Conservation (phyloP, 352 stramenopile species). For the Pilasporangium apinafurcum region DNA sequence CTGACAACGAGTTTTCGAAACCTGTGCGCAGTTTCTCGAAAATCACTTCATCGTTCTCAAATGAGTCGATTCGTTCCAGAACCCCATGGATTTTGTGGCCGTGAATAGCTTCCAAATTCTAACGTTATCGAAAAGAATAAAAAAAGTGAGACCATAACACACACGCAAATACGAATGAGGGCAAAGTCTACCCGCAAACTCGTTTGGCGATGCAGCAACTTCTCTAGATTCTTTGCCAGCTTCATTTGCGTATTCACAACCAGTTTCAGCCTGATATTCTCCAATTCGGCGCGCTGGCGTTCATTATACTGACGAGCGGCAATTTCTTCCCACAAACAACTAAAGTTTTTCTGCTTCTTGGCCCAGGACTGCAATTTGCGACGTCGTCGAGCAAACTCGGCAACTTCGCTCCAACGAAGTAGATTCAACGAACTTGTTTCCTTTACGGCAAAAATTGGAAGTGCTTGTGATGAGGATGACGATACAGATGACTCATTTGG, state of each 20-base stretch:
- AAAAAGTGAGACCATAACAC: too few relatives aligned
- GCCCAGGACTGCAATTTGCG: too few relatives aligned
- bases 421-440: too few relatives aligned
- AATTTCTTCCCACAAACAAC: conserved; percentile 12
- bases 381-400: too few relatives aligned
- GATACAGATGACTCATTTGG: too few relatives aligned
- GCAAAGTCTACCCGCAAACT: conserved; percentile 10
- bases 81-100: conserved; percentile 7
- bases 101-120: too few relatives aligned
- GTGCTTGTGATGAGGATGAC: too few relatives aligned
- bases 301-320: conserved; percentile 4
- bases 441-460: too few relatives aligned
- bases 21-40: conserved; percentile 37
- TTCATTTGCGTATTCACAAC: conserved; percentile 5
- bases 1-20: conserved; percentile 28
- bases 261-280: conserved; percentile 11
- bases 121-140: too few relatives aligned
- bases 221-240: conserved; percentile 2
- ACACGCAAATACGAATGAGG: too few relatives aligned
- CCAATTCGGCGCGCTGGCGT: conserved; percentile 3
- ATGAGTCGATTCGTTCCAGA: conserved; percentile 16
- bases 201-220: conserved; percentile 3
- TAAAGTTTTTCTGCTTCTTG: too few relatives aligned
- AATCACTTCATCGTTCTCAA: conserved; percentile 36
- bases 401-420: too few relatives aligned